Evolutionary conservation across 2,329 filamentous ascomycete genomes (phyloP).

Genomic region (Talaromyces pinophilus): DNA sequence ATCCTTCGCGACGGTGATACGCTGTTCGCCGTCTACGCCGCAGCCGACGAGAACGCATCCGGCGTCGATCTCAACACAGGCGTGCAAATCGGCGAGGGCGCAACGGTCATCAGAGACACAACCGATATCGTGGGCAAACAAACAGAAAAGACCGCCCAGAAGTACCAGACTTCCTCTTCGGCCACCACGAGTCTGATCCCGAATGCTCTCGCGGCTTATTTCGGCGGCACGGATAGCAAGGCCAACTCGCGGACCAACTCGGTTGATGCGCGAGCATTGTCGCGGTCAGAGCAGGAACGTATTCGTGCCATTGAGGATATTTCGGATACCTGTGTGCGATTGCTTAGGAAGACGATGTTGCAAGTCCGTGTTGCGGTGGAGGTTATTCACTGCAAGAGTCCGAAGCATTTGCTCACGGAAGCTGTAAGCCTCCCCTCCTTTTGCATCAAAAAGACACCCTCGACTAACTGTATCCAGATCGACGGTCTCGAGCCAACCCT

Average conservation of each 20-base stretch:
- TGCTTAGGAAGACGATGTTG: conserved; percentile 85
- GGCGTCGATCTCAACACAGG: conserved; percentile 39
- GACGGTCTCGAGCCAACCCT: conserved; percentile 88
- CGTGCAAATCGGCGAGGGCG: conserved; percentile 68
- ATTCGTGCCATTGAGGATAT: conserved; percentile 79
- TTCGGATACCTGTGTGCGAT: conserved; percentile 77
- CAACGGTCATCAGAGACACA: conserved; percentile 73
- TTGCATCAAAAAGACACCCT: not conserved
- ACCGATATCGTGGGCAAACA: conserved; percentile 65
- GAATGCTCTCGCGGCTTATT: conserved; percentile 36
- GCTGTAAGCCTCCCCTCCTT: conserved; percentile 57
- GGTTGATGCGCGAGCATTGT: conserved; percentile 53
- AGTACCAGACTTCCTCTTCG: conserved; percentile 36
- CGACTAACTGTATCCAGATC: conserved; percentile 58
- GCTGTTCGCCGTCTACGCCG: conserved; percentile 86
- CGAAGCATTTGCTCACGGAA: conserved; percentile 93
- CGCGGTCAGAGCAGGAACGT: conserved; percentile 73
- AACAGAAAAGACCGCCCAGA: conserved; percentile 58
- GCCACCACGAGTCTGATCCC: conserved; percentile 30
- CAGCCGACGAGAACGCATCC: conserved; percentile 73
- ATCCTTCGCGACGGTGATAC: conserved; percentile 93
- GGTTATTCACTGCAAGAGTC: conserved; percentile 97
- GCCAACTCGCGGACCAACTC: conserved; percentile 46
- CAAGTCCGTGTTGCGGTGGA: conserved; percentile 94
- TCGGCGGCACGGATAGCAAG: conserved; percentile 40